Percentiles rank a stretch among this genome's conserved stretches.
Conservation (phyloP, 106 monocot genomes). For the Agapanthus africanus region DNA sequence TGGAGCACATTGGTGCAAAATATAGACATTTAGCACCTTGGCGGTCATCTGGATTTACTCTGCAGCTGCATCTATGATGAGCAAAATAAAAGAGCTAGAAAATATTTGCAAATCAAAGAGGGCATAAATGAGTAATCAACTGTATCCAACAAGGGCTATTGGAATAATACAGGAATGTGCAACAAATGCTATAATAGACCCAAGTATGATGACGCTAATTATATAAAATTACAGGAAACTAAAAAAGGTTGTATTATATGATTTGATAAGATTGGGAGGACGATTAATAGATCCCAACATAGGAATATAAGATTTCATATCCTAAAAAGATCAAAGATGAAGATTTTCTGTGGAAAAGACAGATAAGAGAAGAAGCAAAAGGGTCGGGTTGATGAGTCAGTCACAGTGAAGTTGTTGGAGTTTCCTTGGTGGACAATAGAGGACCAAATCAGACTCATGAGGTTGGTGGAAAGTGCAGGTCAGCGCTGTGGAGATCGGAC, state of each 20-base stretch:
- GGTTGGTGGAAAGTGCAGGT: no score
- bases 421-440: no score
- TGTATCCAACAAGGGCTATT: not conserved
- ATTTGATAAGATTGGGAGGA: not conserved
- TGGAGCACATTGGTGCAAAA: not conserved
- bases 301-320: no score
- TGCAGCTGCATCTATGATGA: not conserved
- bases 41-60: not conserved
- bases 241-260: not conserved
- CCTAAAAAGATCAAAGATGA: no score
- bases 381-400: no score
- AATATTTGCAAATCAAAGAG: not conserved
- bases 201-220: not conserved
- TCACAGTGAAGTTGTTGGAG: no score
- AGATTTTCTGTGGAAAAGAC: no score
- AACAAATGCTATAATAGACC: not conserved
- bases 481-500: no score
- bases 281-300: not conserved
- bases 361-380: no score
- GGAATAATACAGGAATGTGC: not conserved
- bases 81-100: not conserved
- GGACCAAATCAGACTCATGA: no score
- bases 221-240: no score
- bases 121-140: not conserved
- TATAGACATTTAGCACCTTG: not conserved